Evolutionary conservation across 805 yeast genomes (phyloP).

Genomic region (Geotrichum ghanense): DNA sequence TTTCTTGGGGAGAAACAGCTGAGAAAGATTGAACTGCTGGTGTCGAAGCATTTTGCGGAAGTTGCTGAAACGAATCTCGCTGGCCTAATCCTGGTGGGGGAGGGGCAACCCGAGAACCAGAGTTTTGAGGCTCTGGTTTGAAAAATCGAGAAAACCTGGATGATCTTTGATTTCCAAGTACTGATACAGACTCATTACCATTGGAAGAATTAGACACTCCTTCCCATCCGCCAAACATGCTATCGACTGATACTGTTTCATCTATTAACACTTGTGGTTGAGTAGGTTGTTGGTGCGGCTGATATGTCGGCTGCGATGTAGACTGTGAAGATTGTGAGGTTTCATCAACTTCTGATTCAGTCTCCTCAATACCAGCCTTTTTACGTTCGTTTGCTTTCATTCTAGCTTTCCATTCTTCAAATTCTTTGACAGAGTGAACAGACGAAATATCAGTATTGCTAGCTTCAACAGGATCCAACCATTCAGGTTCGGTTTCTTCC

Average conservation of each 20-base stretch:
- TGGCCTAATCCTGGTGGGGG: not conserved
- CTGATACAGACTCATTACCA: slow-evolving; percentile 1
- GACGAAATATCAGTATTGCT: not conserved
- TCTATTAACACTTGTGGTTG: too few relatives aligned
- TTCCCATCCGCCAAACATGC: slow-evolving; percentile 14
- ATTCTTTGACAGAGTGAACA: slow-evolving; percentile 18
- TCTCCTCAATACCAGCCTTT: slow-evolving; percentile 11
- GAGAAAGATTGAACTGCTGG: slow-evolving; percentile 1
- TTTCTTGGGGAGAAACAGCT: slow-evolving; percentile 1
- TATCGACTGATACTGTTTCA: slow-evolving; percentile 10
- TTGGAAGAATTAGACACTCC: not conserved
- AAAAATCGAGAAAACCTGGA: slow-evolving; percentile 15
- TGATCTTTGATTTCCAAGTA: not conserved
- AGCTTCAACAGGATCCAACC: slow-evolving; percentile 1
- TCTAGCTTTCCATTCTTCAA: slow-evolving; percentile 23
- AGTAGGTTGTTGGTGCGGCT: not conserved
- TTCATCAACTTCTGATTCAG: slow-evolving; percentile 10
- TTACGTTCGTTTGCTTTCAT: slow-evolving; percentile 18
- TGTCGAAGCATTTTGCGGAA: slow-evolving; percentile 4
- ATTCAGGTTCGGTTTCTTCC: slow-evolving; percentile 1
- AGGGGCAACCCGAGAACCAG: not conserved
- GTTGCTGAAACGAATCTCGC: not conserved
- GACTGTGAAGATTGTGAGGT: too few relatives aligned
- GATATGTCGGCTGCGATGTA: too few relatives aligned
- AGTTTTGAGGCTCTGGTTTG: not conserved